These are phyloP conservation scores for Setaria viridis DNA, from an alignment of 202 grass and related monocot species.

Conservation along the genomic window DNA sequence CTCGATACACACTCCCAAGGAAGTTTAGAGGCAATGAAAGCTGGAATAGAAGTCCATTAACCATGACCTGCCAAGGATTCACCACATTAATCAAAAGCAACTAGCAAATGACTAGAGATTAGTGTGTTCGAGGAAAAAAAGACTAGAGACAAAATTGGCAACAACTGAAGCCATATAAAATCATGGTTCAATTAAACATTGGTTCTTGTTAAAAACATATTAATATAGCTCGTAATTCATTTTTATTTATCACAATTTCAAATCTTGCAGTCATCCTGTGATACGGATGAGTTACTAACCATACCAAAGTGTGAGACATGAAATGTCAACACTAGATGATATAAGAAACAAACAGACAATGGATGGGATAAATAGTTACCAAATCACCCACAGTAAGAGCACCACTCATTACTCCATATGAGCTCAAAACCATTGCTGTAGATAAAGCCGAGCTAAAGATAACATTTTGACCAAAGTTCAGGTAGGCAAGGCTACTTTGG, in stretches of 20 bases:
- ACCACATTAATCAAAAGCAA: constrained; percentile 44
- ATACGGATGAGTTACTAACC: constrained; percentile 10
- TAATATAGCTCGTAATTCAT: constrained; percentile 14
- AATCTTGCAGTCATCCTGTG: constrained; percentile 23
- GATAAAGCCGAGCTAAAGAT: constrained; percentile 96
- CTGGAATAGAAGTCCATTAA: constrained; percentile 99
- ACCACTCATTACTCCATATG: constrained; percentile 96
- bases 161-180: constrained; percentile 27
- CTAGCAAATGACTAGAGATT: constrained; percentile 23
- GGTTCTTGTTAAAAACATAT: not conserved
- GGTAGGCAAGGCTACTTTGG: constrained; percentile 92
- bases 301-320: constrained; percentile 34
- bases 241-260: constrained; percentile 15
- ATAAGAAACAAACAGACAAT: constrained; percentile 23
- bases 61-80: constrained; percentile 82
- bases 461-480: constrained; percentile 96
- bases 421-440: constrained; percentile 92
- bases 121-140: constrained; percentile 5
- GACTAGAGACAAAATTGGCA: constrained; percentile 28
- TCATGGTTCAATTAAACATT: constrained; percentile 30
- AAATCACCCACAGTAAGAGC: constrained; percentile 97
- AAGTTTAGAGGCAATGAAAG: constrained; percentile 97
- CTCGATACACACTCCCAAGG: constrained; percentile 98
- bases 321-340: not conserved
- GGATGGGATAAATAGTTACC: constrained; percentile 64